These are phyloP conservation scores for Fusarium beomiforme DNA, from an alignment of 2,329 filamentous ascomycete genomes.

Conservation along the genomic window DNA sequence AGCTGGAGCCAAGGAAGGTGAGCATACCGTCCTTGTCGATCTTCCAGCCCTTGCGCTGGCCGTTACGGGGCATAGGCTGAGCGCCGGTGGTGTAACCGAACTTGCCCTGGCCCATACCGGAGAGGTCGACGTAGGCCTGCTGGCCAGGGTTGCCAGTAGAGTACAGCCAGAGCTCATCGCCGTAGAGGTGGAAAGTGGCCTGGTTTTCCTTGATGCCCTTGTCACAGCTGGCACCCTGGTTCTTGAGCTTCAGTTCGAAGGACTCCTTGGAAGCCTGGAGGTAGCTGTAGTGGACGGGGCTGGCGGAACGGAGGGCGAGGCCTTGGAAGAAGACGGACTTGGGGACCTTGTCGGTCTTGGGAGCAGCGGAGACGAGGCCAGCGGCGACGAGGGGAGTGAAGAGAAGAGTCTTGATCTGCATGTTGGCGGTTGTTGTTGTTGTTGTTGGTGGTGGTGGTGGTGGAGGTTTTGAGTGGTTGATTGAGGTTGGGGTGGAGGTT, in stretches of 20 bases:
- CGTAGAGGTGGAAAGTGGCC: constrained; percentile 61
- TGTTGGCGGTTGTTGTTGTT: constrained; percentile 22
- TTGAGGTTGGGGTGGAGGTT: background rate
- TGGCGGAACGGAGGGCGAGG: constrained; percentile 61
- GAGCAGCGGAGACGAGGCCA: constrained; percentile 44
- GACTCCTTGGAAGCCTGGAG: constrained; percentile 57
- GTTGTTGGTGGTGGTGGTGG: background rate
- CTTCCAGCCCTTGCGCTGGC: constrained; percentile 59
- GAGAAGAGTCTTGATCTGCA: constrained; percentile 45
- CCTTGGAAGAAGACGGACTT: constrained; percentile 56
- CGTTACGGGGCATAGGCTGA: constrained; percentile 51
- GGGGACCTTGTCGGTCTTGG: constrained; percentile 28
- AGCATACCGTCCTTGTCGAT: constrained; percentile 57
- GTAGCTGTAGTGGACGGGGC: constrained; percentile 56
- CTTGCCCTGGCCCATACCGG: constrained; percentile 67
- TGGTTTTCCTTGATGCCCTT: constrained; percentile 46
- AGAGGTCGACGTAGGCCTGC: constrained; percentile 63
- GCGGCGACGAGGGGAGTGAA: constrained; percentile 40
- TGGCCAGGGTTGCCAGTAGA: constrained; percentile 51
- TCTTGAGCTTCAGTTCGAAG: constrained; percentile 55
- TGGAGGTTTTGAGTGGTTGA: background rate
- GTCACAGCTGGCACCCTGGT: constrained; percentile 62
- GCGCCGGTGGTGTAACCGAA: constrained; percentile 62
- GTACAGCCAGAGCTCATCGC: constrained; percentile 60
- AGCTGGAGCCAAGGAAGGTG: constrained; percentile 53